These are phyloP conservation scores for Kluyveromyces sp. DNA, from an alignment of 1,139 yeast species.

Conservation along the genomic window DNA sequence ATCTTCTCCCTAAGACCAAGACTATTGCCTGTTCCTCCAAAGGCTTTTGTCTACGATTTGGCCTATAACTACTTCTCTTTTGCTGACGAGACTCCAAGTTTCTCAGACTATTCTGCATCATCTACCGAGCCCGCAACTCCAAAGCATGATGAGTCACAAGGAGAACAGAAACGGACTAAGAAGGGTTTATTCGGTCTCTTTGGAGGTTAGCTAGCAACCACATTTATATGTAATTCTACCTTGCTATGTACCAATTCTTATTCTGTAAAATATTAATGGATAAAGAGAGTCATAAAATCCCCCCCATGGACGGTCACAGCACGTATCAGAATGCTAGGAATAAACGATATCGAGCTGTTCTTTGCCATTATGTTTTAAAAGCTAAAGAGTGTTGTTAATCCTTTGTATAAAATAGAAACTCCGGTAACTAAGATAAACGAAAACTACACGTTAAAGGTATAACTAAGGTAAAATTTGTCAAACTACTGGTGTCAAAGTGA, in stretches of 20 bases:
- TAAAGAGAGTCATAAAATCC: no score
- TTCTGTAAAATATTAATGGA: not conserved
- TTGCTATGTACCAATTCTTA: not conserved
- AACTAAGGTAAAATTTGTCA: no score
- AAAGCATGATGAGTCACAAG: slow-evolving; percentile 5
- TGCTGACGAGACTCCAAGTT: slow-evolving; percentile 13
- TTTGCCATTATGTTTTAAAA: no score
- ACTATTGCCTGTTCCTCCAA: slow-evolving; percentile 55
- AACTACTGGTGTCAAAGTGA: no score
- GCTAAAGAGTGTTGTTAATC: no score
- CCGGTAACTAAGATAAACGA: no score
- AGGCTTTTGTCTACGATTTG: slow-evolving; percentile 85
- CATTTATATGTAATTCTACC: not conserved
- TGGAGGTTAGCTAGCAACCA: slow-evolving; percentile 28
- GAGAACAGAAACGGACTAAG: slow-evolving; percentile 27
- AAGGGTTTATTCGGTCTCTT: slow-evolving; percentile 44
- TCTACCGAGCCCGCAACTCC: not conserved
- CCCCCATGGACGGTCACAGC: no score
- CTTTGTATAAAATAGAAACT: no score
- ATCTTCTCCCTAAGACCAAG: slow-evolving; percentile 43
- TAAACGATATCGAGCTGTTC: no score
- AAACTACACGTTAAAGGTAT: no score
- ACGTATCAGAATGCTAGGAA: no score
- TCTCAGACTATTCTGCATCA: slow-evolving; percentile 1
- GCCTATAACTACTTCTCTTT: slow-evolving; percentile 75